Percentiles rank a stretch among this genome's conserved stretches.
Evolutionary conservation across 2,329 filamentous ascomycete genomes (phyloP).

Genomic region (Pseudovirgaria hyperparasitica): DNA sequence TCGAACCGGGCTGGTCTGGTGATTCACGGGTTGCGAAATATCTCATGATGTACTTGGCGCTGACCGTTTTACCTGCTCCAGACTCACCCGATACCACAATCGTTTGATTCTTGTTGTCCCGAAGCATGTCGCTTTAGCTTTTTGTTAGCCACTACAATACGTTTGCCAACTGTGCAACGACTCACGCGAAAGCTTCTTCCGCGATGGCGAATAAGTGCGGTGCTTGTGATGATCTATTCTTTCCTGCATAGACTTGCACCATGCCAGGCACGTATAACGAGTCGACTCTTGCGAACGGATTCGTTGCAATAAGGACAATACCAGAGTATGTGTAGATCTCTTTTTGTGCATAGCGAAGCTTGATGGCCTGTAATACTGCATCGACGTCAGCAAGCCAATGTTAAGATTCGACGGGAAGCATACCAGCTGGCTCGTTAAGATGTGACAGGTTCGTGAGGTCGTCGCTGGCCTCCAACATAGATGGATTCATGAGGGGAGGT

Average conservation of each 20-base stretch:
- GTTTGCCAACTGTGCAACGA: no score
- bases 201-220: slow-evolving; percentile 98
- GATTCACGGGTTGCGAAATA: slow-evolving; percentile 98
- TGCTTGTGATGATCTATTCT: slow-evolving; percentile 89
- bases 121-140: slow-evolving; percentile 91
- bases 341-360: slow-evolving; percentile 91
- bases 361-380: slow-evolving; percentile 90
- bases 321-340: slow-evolving; percentile 99
- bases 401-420: slow-evolving; percentile 11
- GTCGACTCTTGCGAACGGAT: slow-evolving; percentile 93
- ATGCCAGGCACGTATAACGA: slow-evolving; percentile 97
- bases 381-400: slow-evolving; percentile 17
- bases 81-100: slow-evolving; percentile 99
- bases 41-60: slow-evolving; percentile 99
- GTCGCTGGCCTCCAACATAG: slow-evolving; percentile 96
- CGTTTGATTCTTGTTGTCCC: slow-evolving; percentile 91
- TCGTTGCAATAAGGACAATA: slow-evolving; percentile 96
- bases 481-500: slow-evolving; percentile 92
- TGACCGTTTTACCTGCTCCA: slow-evolving; percentile 96
- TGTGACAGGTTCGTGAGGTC: slow-evolving; percentile 95
- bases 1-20: slow-evolving; percentile 70
- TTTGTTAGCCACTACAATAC: background rate
- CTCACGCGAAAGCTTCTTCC: slow-evolving; percentile 93
- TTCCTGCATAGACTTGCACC: slow-evolving; percentile 99
- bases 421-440: slow-evolving; percentile 95